Evolutionary conservation across 805 yeast genomes (phyloP), one percentile per base, ranked within the genome.

Genomic region (Candida peoriensis): DNA sequence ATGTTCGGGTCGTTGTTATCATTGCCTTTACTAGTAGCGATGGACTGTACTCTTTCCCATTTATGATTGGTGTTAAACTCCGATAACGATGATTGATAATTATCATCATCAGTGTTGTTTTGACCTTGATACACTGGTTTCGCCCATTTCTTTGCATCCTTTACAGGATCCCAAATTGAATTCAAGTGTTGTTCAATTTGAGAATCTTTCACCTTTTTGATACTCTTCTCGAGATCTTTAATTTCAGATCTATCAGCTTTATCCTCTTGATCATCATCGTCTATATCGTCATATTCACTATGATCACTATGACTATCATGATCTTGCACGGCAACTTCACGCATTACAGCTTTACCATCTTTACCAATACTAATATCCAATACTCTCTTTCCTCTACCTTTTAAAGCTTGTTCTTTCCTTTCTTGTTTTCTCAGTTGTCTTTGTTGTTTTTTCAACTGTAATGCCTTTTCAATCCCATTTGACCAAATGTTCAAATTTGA

Each of bases 401-500:
- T 54, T 24, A 87, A 63, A 21, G 72, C 74, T 32, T 63, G 63
- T 28, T 77, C 81, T 24, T 66, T 58, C 30, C 73, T 75, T 38
- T 83, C 83, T 50, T 76, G 69, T 40, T 76, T 77, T 9, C 89
- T 66, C 38, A 78, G 54, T 40, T 76, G 79, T 39, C 80, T 72
- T 50, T 93, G 97, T 55, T 89, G 97, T 46, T 77, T 77, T 55
- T 88, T 87, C 48, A 93, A 63, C 54, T 85, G 87, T 38, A 87
- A 64, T 0, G 97, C 97, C 46, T 93, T 74, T 48, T 94, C 97
- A 34, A 80, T 70, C 2, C 95, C 80, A 24, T 68, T 64, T 0
- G 95, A 78, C 97, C 98, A 93, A 42, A 81, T 63, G 45, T 75
- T 81, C 25, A 70, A 50, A 21, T 67, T 69, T 1, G 71, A 60